A percentile compares a stretch with the other conserved stretches of the same genome.
Evolutionary conservation across 306 rosid genomes (phyloP).

Genomic region (Dicorynia guianensis): DNA sequence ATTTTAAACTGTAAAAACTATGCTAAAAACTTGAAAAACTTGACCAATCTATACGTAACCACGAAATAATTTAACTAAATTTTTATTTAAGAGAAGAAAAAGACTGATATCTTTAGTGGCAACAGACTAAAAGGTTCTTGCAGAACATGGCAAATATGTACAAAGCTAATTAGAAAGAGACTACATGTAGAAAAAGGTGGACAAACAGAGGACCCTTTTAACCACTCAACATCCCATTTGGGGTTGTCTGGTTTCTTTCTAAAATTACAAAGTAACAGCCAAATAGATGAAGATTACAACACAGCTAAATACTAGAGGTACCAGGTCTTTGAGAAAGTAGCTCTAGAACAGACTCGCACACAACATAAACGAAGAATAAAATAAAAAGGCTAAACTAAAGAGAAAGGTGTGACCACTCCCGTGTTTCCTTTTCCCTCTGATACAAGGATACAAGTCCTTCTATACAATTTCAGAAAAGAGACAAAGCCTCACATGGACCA

Average conservation of each 20-base stretch:
- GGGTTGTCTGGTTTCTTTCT: constrained; percentile 11
- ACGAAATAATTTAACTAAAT: no score
- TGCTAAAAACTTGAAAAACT: no score
- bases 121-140: no score
- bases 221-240: constrained; percentile 9
- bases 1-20: no score
- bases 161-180: constrained; percentile 2
- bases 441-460: constrained; percentile 30
- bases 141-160: background rate
- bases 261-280: background rate
- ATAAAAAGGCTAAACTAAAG: background rate
- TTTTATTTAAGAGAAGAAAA: no score
- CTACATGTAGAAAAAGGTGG: background rate
- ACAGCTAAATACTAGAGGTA: background rate
- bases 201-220: background rate
- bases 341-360: constrained; percentile 4
- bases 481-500: constrained; percentile 24
- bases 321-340: constrained; percentile 22
- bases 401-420: background rate
- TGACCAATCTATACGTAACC: no score
- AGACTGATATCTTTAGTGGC: no score
- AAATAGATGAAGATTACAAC: constrained; percentile 27
- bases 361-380: constrained; percentile 2
- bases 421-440: constrained; percentile 8
- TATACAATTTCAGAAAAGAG: constrained; percentile 38